phyloP scores from a whole-genome alignment of 441 rosid species.

The Lepidium campestre region DNA sequence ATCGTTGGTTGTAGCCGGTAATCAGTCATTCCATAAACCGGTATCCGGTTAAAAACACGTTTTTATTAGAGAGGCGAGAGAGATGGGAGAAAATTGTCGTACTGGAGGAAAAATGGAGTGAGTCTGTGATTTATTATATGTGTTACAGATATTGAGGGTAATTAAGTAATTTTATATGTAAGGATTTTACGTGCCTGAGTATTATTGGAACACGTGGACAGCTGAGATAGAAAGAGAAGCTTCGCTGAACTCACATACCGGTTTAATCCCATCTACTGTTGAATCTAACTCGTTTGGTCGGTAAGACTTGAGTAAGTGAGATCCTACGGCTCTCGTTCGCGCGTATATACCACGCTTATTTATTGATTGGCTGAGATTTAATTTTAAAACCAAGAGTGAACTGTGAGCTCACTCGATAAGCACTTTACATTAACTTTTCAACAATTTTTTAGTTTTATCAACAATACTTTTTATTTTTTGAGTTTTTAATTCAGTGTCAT shows the following conservation, averaged over 20 bases:
- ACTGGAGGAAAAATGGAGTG: slow-evolving; percentile 2
- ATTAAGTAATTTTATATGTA: background rate
- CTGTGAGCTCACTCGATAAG: slow-evolving; percentile 1
- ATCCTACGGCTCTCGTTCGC: background rate
- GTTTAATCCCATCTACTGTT: slow-evolving; percentile 6
- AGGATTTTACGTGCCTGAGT: background rate
- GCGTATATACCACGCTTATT: background rate
- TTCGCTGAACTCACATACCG: slow-evolving; percentile 16
- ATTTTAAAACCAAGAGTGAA: background rate
- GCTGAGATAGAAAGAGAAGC: background rate
- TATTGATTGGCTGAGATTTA: background rate
- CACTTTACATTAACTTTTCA: background rate
- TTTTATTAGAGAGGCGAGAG: background rate
- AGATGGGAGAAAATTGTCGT: slow-evolving; percentile 7
- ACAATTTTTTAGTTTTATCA: no score
- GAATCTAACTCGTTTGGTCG: slow-evolving; percentile 6
- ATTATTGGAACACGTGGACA: background rate
- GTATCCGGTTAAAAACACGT: background rate
- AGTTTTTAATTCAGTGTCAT: no score
- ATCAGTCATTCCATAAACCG: slow-evolving; percentile 47
- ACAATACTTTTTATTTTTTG: no score
- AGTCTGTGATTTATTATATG: slow-evolving; percentile 18
- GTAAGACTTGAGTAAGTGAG: slow-evolving; percentile 8
- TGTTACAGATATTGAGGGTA: slow-evolving; percentile 5
- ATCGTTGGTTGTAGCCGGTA: slow-evolving; percentile 47